Percentiles rank a stretch among this genome's conserved stretches.
phyloP scores from a whole-genome alignment of 2,329 filamentous ascomycete genomes.

The Setomelanomma holmii region DNA sequence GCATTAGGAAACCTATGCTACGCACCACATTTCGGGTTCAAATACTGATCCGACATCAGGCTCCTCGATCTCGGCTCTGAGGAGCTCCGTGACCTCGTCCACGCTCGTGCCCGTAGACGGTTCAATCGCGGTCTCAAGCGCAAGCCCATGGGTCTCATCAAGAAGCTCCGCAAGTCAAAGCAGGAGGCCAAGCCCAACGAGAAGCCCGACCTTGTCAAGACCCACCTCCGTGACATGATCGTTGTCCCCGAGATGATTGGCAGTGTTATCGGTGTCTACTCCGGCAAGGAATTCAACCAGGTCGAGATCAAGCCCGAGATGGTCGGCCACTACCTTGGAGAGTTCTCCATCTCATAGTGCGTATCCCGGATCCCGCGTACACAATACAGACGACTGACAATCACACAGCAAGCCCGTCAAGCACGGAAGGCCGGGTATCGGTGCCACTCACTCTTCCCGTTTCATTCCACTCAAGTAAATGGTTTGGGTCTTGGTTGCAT shows the following conservation, averaged over 20 bases:
- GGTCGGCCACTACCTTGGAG: slow-evolving; percentile 98
- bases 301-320: slow-evolving; percentile 99
- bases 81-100: slow-evolving; percentile 98
- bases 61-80: slow-evolving; percentile 98
- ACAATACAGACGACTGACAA: slow-evolving; percentile 49
- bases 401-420: slow-evolving; percentile 92
- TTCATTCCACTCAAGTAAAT: slow-evolving; percentile 99
- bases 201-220: slow-evolving; percentile 99
- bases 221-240: slow-evolving; percentile 99
- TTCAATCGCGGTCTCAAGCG: slow-evolving; percentile 99
- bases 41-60: slow-evolving; percentile 60
- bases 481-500: slow-evolving; percentile 50
- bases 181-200: slow-evolving; percentile 76
- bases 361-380: slow-evolving; percentile 52
- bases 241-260: slow-evolving; percentile 99
- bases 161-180: slow-evolving; percentile 97
- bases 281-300: slow-evolving; percentile 99
- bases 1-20: slow-evolving; percentile 1
- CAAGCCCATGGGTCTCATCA: slow-evolving; percentile 99
- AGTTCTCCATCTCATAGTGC: slow-evolving; percentile 99
- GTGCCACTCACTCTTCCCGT: slow-evolving; percentile 99
- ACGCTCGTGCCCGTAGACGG: slow-evolving; percentile 96
- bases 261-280: slow-evolving; percentile 98
- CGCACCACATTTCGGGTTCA: not conserved
- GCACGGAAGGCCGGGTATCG: slow-evolving; percentile 99